These are phyloP conservation scores for Scheffersomyces quercinus DNA, from an alignment of 1,139 yeast species.

Conservation along the genomic window DNA sequence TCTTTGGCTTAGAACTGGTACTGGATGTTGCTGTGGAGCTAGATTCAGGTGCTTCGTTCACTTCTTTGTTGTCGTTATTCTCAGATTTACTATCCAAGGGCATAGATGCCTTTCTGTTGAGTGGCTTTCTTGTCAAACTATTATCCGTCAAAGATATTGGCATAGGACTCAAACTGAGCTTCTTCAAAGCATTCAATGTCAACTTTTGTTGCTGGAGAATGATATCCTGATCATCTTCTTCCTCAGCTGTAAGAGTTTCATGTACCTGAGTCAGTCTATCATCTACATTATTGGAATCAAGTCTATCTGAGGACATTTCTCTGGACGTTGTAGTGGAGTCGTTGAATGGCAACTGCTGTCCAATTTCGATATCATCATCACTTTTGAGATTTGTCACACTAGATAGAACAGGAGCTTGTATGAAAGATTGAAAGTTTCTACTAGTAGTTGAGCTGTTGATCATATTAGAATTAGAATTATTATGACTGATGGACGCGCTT, in stretches of 20 bases:
- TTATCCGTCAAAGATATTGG: conserved; percentile 24
- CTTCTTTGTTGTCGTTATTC: not conserved
- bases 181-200: conserved; percentile 47
- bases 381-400: conserved; percentile 35
- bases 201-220: conserved; percentile 43
- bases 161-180: conserved; percentile 46
- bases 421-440: conserved; percentile 44
- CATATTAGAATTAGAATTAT: conserved; percentile 11
- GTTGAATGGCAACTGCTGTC: conserved; percentile 45
- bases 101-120: not conserved
- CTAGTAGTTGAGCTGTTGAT: conserved; percentile 11
- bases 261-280: not conserved
- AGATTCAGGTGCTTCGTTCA: not conserved
- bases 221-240: conserved; percentile 34
- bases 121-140: not conserved
- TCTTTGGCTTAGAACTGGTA: conserved; percentile 2
- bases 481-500: conserved; percentile 4
- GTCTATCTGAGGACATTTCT: not conserved
- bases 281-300: not conserved
- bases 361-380: conserved; percentile 37
- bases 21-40: not conserved
- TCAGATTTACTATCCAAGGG: not conserved
- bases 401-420: conserved; percentile 50
- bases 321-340: conserved; percentile 13
- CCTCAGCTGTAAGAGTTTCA: not conserved